phyloP scores from a whole-genome alignment of 78 protist genomes.

The Dictyostelium discoideum region DNA sequence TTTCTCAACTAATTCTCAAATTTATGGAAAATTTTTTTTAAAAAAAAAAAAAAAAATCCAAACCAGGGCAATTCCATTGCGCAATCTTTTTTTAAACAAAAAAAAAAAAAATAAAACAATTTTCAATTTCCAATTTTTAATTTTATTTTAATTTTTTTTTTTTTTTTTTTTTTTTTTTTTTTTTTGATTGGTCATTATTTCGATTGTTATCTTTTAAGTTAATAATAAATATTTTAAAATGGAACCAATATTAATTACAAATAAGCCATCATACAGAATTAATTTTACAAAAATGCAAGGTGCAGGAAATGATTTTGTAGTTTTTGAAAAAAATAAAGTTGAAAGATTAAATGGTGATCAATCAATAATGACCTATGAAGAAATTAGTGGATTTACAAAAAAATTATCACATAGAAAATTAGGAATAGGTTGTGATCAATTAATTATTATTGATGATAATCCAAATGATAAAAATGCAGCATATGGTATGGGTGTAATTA shows the following conservation, averaged over 20 bases:
- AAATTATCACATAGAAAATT: slow-evolving; percentile 46
- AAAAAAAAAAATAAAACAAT: too few species aligned
- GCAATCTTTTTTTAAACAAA: too few species aligned
- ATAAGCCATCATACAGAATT: background rate
- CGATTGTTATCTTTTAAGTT: too few species aligned
- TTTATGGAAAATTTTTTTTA: too few species aligned
- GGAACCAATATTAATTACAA: background rate
- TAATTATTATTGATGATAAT: slow-evolving; percentile 44
- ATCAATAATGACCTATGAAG: background rate
- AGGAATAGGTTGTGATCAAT: slow-evolving; percentile 79
- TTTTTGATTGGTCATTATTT: background rate
- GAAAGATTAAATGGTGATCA: background rate
- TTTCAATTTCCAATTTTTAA: too few species aligned
- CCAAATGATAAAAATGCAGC: slow-evolving; percentile 8
- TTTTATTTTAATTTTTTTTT: background rate
- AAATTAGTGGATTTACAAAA: slow-evolving; percentile 9
- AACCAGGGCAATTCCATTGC: too few species aligned
- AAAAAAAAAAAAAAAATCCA: too few species aligned
- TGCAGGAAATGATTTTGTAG: slow-evolving; percentile 76
- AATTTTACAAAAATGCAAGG: slow-evolving; percentile 80
- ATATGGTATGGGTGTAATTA: slow-evolving; percentile 42
- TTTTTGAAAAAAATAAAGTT: slow-evolving; percentile 42
- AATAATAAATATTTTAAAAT: background rate
- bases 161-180: background rate
- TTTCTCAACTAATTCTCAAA: too few species aligned